A percentile compares a stretch with the other conserved stretches of the same genome.
Conservation (phyloP, 768 basidiomycete genomes). For the Amanita subjunquillea region DNA sequence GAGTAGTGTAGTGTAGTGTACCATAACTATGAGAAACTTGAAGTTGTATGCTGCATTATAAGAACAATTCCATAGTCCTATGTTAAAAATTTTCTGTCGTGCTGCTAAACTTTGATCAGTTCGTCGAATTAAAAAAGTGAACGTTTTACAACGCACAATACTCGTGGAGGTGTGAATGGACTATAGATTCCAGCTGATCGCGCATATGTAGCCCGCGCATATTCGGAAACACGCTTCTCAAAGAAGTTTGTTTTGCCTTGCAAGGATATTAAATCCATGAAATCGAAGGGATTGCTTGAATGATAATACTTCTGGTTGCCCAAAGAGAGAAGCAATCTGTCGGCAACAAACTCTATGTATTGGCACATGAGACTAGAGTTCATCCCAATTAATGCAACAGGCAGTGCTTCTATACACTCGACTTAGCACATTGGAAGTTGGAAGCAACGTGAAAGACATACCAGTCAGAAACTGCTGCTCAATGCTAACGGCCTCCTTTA, state of each 20-base stretch:
- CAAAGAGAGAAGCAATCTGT: conserved; percentile 78
- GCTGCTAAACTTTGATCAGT: neutral
- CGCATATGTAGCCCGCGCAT: conserved; percentile 37
- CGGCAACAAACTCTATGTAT: conserved; percentile 90
- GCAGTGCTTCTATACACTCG: conserved; percentile 60
- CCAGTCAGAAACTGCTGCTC: conserved; percentile 87
- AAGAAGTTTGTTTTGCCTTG: conserved; percentile 93
- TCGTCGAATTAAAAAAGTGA: conserved; percentile 4
- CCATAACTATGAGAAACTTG: too few species aligned
- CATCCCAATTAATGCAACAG: conserved; percentile 88
- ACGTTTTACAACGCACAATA: conserved; percentile 11
- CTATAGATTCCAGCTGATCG: conserved; percentile 8
- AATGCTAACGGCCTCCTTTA: conserved; percentile 77
- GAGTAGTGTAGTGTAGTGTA: neutral
- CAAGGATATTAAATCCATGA: conserved; percentile 84
- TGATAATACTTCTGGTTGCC: conserved; percentile 76
- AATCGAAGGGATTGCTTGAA: conserved; percentile 71
- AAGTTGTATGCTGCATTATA: neutral
- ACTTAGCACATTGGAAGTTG: conserved; percentile 16
- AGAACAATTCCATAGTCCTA: neutral
- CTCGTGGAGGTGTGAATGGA: neutral
- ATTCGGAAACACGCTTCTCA: conserved; percentile 80
- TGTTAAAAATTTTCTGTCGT: neutral
- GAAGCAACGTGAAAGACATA: conserved; percentile 17
- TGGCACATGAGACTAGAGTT: conserved; percentile 84